Evolutionary conservation across 768 basidiomycete species (phyloP).

Genomic region (Gautieria morchelliformis): DNA sequence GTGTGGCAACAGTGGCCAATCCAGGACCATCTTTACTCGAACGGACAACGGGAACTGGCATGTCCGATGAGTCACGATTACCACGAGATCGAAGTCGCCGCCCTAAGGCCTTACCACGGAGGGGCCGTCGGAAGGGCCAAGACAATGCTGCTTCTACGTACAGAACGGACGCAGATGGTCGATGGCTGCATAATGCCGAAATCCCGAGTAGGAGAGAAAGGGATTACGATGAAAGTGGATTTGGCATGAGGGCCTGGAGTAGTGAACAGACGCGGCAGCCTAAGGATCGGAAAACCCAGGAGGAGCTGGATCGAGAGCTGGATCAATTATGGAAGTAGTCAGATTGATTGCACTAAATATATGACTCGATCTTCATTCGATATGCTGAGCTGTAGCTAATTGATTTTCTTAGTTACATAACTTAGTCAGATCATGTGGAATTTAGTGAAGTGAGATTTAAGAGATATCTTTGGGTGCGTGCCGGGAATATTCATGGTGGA

Average conservation of each 20-base stretch:
- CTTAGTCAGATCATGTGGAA: too few relatives aligned
- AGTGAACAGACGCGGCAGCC: slow-evolving; percentile 9
- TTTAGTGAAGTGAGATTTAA: too few relatives aligned
- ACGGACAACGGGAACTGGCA: slow-evolving; percentile 28
- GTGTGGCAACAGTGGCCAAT: slow-evolving; percentile 9
- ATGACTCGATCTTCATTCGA: too few relatives aligned
- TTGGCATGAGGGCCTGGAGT: slow-evolving; percentile 20
- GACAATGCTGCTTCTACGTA: slow-evolving; percentile 3
- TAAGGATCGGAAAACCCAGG: slow-evolving; percentile 48
- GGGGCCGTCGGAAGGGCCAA: slow-evolving; percentile 7
- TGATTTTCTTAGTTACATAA: too few relatives aligned
- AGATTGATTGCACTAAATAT: background rate
- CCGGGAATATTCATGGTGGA: too few relatives aligned
- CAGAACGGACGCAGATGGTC: background rate
- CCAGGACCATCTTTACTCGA: slow-evolving; percentile 43
- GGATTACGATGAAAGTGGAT: slow-evolving; percentile 16
- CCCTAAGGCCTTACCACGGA: slow-evolving; percentile 14
- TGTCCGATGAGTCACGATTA: slow-evolving; percentile 12
- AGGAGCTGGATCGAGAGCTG: slow-evolving; percentile 76
- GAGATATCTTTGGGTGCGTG: too few relatives aligned
- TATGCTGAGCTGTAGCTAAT: too few relatives aligned
- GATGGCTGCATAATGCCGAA: slow-evolving; percentile 9
- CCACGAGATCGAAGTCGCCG: background rate
- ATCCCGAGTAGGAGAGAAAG: slow-evolving; percentile 13
- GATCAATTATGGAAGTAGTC: slow-evolving; percentile 49